Evolutionary conservation across 192 early-diverging fungal genomes (phyloP).

Genomic region (Mortierella antarctica): DNA sequence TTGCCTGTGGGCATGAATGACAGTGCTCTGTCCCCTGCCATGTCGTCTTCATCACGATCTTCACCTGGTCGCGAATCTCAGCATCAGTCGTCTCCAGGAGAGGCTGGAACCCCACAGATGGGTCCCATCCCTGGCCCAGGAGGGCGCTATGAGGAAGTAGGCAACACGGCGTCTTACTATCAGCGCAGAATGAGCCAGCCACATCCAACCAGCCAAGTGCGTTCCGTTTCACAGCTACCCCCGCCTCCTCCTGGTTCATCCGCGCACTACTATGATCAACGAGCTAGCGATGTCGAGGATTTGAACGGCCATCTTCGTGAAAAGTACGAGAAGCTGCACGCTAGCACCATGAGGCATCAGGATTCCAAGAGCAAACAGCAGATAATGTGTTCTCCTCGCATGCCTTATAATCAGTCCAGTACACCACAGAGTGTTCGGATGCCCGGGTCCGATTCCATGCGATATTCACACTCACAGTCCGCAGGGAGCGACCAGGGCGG

Average conservation of each 20-base stretch:
- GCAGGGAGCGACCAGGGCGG: not conserved
- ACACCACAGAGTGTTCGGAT: not conserved
- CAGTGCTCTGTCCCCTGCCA: conserved; percentile 7
- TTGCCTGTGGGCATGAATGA: not conserved
- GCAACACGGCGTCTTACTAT: conserved; percentile 7
- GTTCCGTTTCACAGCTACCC: conserved; percentile 10
- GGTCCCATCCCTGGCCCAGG: conserved; percentile 2
- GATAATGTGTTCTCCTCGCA: not conserved
- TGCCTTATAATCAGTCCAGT: not conserved
- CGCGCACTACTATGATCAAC: conserved; percentile 20
- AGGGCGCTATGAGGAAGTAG: conserved; percentile 12
- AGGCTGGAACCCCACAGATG: conserved; percentile 1
- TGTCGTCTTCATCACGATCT: conserved; percentile 13
- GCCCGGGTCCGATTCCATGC: conserved; percentile 16
- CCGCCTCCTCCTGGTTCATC: conserved; percentile 10
- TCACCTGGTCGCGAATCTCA: conserved; percentile 19
- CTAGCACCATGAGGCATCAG: conserved; percentile 1
- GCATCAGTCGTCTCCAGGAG: not conserved
- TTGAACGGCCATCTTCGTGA: conserved; percentile 16
- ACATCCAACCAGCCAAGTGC: conserved; percentile 6
- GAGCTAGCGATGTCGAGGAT: conserved; percentile 14
- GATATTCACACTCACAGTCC: conserved; percentile 8
- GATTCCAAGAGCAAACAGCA: not conserved
- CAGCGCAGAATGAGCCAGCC: conserved; percentile 47
- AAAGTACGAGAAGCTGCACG: conserved; percentile 20